Conservation (phyloP, 495 filamentous ascomycete genomes). For the Penicillium longicatenatum region DNA sequence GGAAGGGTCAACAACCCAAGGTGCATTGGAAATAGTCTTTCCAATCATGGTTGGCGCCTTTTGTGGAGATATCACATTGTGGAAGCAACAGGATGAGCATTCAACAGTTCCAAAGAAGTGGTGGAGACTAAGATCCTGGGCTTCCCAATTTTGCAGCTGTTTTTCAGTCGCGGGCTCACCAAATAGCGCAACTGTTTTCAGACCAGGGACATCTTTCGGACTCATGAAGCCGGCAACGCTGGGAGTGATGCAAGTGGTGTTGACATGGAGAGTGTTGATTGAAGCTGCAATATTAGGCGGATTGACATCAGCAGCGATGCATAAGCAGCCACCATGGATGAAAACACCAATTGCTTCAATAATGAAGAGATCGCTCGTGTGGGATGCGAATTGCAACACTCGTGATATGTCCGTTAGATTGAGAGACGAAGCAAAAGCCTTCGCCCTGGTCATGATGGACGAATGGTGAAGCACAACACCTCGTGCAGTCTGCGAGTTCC, state of each 20-base stretch:
- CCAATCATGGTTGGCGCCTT: slow-evolving; percentile 26
- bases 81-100: slow-evolving; percentile 34
- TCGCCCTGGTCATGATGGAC: slow-evolving; percentile 48
- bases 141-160: slow-evolving; percentile 21
- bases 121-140: slow-evolving; percentile 33
- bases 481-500: slow-evolving; percentile 41
- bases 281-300: slow-evolving; percentile 28
- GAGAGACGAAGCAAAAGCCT: slow-evolving; percentile 48
- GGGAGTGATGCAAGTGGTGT: slow-evolving; percentile 40
- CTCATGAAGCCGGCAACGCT: slow-evolving; percentile 52
- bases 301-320: slow-evolving; percentile 39
- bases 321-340: slow-evolving; percentile 47
- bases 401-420: slow-evolving; percentile 49
- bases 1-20: slow-evolving; percentile 60
- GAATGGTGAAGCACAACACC: slow-evolving; percentile 40
- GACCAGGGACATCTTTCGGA: slow-evolving; percentile 38
- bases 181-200: slow-evolving; percentile 42
- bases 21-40: slow-evolving; percentile 21
- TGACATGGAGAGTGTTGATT: slow-evolving; percentile 38
- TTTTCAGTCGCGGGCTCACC: slow-evolving; percentile 27
- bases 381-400: slow-evolving; percentile 59
- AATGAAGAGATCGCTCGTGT: slow-evolving; percentile 46
- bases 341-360: slow-evolving; percentile 44
- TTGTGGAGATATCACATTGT: slow-evolving; percentile 9
- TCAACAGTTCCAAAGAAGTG: slow-evolving; percentile 42